Evolutionary conservation across 306 rosid species (phyloP), one percentile per base, ranked within the genome.

Genomic region (Lathyrus oleraceus): DNA sequence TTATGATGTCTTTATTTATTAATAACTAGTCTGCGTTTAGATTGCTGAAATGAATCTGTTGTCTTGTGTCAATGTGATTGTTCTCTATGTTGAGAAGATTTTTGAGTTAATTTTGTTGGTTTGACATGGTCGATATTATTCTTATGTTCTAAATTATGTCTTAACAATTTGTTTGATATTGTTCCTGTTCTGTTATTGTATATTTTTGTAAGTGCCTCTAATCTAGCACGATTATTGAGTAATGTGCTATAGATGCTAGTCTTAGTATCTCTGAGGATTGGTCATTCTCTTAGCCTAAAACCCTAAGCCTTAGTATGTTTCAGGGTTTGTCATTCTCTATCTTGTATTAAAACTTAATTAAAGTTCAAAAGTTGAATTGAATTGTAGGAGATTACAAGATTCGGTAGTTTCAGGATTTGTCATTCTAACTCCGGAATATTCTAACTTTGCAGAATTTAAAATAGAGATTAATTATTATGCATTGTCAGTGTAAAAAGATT

Each of bases 21-120:
- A n/a, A n/a, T 56, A 17, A 54, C 73, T 75, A 56, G 42, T 66
- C 20, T 45, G 23, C 56, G 51, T 27, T 67, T 66, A 38, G 51
- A 14, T 30, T 45, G 56, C 40, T 40, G 23, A 56, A 57, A 32
- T 61, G 11, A 20, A 45, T 35, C 7, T 10, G 10, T 1, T 35
- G 39, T 35, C 10, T 32, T 32, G 39, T 7, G 39, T 35, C 39
- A 35, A 1, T 35, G 39, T 35, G 39, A 32, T 45, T 67, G 32
- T 59, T 67, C 25, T 54, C 40, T 67, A 57, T 32, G 44, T 23
- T 21, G 17, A 23, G 54, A 57, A 23, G 38, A 75, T 59, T 17
- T 36, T 58, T 60, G 27, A 59, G 56, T 67, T 47, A 60, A 76
- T 68, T 75, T 42, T 2, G 8, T 32, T 44, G 1, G n/a, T 47